phyloP scores from a whole-genome alignment of 352 stramenopile species.

The Pythium aquatile region DNA sequence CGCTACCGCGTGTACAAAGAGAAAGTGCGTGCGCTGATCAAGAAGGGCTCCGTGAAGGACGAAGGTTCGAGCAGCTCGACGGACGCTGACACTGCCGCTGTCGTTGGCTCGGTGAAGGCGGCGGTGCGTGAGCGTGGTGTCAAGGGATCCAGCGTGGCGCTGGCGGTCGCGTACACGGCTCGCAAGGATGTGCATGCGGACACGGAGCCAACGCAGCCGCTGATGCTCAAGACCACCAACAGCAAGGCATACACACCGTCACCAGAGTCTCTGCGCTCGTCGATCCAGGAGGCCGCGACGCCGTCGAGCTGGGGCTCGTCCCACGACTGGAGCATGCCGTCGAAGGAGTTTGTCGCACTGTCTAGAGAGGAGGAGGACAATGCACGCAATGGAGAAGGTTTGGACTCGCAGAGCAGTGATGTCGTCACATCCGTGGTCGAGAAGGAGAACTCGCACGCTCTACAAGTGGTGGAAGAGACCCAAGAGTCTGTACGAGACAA shows the following conservation, averaged over 20 bases:
- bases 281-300: conserved; percentile 19
- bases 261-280: conserved; percentile 7
- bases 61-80: conserved; percentile 16
- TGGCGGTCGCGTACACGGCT: conserved; percentile 48
- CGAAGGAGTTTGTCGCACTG: conserved; percentile 4
- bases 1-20: conserved; percentile 75
- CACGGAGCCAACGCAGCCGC: conserved; percentile 1
- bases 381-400: not conserved
- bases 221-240: conserved; percentile 2
- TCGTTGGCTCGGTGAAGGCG: conserved; percentile 25
- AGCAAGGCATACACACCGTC: not conserved
- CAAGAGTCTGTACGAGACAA: conserved; percentile 17
- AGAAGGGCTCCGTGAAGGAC: conserved; percentile 46
- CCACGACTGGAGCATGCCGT: conserved; percentile 20
- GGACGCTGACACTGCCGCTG: conserved; percentile 23
- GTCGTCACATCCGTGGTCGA: not conserved
- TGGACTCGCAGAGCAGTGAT: not conserved
- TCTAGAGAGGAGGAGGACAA: conserved; percentile 3
- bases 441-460: not conserved
- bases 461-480: not conserved
- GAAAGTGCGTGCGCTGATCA: conserved; percentile 58
- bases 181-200: conserved; percentile 19
- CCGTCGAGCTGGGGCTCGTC: conserved; percentile 3
- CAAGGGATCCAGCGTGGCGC: conserved; percentile 57
- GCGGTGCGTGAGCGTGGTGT: conserved; percentile 35